These are phyloP conservation scores for Physaria fendleri DNA, from an alignment of 345 rosid genomes.

Conservation along the genomic window DNA sequence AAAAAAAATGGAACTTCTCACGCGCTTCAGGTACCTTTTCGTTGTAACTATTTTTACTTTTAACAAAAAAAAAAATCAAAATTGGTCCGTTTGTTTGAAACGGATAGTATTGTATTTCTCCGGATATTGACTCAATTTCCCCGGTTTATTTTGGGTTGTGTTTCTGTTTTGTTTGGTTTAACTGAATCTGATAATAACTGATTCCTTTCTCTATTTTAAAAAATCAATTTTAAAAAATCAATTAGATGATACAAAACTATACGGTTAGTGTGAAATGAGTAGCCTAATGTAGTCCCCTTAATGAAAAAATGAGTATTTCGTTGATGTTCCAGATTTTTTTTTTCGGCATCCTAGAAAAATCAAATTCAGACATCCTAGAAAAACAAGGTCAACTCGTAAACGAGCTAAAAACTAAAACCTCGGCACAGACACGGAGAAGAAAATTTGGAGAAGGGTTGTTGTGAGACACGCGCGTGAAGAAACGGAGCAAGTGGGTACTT, in stretches of 20 bases:
- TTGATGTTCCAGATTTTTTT: conserved; percentile 5
- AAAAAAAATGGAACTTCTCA: conserved; percentile 22
- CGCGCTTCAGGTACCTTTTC: conserved; percentile 26
- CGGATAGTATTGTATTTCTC: background rate
- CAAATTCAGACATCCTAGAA: background rate
- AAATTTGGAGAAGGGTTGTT: background rate
- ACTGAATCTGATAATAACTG: background rate
- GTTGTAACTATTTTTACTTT: background rate
- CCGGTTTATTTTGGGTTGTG: background rate
- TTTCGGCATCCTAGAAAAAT: conserved; percentile 16
- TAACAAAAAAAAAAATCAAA: background rate
- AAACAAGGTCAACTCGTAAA: background rate
- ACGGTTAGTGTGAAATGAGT: too few relatives aligned
- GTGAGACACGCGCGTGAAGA: conserved; percentile 2
- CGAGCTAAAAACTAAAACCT: background rate
- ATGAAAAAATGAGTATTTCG: background rate
- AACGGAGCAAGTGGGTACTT: conserved; percentile 6
- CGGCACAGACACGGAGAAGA: conserved; percentile 27
- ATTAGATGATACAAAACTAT: too few relatives aligned
- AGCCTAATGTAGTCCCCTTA: background rate
- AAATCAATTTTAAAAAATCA: too few relatives aligned
- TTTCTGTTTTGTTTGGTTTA: background rate
- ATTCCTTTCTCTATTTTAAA: background rate
- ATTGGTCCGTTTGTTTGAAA: background rate
- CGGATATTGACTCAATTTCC: background rate